Conservation (phyloP, 352 stramenopile genomes). For the Phytopythium boreale region DNA sequence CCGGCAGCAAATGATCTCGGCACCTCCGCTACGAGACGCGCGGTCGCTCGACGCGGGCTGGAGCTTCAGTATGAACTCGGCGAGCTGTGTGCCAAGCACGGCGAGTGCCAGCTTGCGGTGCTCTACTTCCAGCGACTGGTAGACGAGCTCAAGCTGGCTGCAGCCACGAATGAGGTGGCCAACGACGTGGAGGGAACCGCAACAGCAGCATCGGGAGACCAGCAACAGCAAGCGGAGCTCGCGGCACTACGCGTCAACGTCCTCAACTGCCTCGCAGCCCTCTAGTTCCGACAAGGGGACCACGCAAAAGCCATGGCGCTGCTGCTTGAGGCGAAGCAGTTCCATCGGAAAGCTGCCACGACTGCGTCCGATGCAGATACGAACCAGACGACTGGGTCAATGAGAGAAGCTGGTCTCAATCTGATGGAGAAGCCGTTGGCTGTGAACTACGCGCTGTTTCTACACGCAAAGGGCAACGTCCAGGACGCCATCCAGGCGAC, state of each 20-base stretch:
- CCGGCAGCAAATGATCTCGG: background rate
- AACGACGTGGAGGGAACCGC: background rate
- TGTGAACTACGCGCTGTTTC: conserved; percentile 44
- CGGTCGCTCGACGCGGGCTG: conserved; percentile 9
- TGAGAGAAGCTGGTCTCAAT: background rate
- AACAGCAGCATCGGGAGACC: background rate
- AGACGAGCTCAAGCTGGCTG: background rate
- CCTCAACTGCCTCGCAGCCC: conserved; percentile 36
- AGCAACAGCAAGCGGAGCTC: conserved; percentile 10
- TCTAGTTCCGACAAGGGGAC: conserved; percentile 28
- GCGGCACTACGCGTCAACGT: conserved; percentile 25
- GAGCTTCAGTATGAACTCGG: conserved; percentile 33
- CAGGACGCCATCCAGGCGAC: conserved; percentile 32
- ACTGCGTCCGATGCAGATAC: background rate
- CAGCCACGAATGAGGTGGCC: background rate
- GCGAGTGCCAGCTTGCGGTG: conserved; percentile 25
- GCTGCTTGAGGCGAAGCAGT: conserved; percentile 39
- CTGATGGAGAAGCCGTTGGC: conserved; percentile 26
- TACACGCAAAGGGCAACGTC: conserved; percentile 29
- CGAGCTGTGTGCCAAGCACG: conserved; percentile 26
- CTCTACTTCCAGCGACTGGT: conserved; percentile 37
- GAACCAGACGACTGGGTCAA: background rate
- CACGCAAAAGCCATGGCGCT: conserved; percentile 28
- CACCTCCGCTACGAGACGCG: background rate
- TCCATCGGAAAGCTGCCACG: conserved; percentile 4